These are phyloP conservation scores for Aspergillus pseudoglaucus DNA, from an alignment of 2,329 filamentous ascomycete genomes.

Conservation along the genomic window DNA sequence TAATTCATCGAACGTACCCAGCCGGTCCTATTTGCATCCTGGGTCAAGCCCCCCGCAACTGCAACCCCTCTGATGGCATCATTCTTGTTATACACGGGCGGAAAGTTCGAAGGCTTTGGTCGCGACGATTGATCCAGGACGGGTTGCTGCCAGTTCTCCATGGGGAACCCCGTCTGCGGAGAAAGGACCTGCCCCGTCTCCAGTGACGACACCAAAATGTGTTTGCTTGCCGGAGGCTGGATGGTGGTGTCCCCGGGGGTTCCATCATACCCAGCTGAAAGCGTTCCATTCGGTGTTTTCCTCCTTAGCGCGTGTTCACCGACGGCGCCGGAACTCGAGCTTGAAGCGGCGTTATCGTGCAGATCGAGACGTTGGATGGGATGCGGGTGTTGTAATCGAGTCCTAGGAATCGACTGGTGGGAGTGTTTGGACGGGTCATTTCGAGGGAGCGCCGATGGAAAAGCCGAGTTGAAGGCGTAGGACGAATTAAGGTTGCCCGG, in stretches of 20 bases:
- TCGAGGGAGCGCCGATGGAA: constrained; percentile 16
- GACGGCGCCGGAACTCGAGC: constrained; percentile 16
- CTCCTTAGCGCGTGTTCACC: constrained; percentile 73
- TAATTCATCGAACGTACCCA: constrained; percentile 41
- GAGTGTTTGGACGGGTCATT: constrained; percentile 21
- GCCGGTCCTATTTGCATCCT: constrained; percentile 29
- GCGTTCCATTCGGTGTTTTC: constrained; percentile 90
- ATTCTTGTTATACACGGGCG: constrained; percentile 30
- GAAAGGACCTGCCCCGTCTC: constrained; percentile 32
- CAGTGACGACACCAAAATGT: constrained; percentile 66
- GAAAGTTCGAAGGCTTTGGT: constrained; percentile 31
- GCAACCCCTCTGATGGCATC: constrained; percentile 23
- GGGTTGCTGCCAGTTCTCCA: constrained; percentile 28
- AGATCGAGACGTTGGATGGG: constrained; percentile 32
- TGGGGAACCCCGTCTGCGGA: constrained; percentile 23
- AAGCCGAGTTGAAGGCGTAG: constrained; percentile 24
- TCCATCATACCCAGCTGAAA: constrained; percentile 86
- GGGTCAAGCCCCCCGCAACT: constrained; percentile 23
- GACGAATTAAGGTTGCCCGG: constrained; percentile 23
- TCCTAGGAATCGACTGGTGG: constrained; percentile 23
- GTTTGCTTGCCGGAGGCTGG: constrained; percentile 72
- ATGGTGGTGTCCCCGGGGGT: constrained; percentile 66
- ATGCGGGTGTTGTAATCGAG: constrained; percentile 33
- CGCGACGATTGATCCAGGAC: constrained; percentile 23
- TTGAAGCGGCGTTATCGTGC: constrained; percentile 21